Evolutionary conservation across 1,139 yeast genomes (phyloP), one percentile per base, ranked within the genome.

Genomic region (Taiozyma sp.): DNA sequence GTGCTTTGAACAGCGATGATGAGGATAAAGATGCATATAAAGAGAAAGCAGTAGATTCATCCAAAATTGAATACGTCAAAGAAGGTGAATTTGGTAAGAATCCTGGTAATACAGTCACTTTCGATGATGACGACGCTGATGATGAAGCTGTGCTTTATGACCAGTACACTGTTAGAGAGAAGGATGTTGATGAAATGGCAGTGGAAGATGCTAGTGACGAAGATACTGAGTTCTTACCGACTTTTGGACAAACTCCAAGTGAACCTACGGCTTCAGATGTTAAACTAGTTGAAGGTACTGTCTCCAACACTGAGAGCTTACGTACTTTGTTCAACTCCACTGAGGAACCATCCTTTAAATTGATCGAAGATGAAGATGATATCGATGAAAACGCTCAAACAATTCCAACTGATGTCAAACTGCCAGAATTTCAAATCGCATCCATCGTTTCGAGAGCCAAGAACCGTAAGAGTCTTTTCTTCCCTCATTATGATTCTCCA

Each of bases 401-500:
- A 7, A 56, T 50, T 11, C 55, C 57, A 5, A 56, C 55, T 21
- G 59, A 59, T 46, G 46, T 59, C 22, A 49, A 53, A 34, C 45
- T 50, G 11, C 54, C 57, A 9, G 50, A 48, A 47, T 43, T 50
- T 44, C 50, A 50, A 37, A 53, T 57, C n/a, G 49, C 54, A 21
- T 49, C 57, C 14, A 51, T 52, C 16, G 50, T 47, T n/a, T 47
- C 59, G 13, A 53, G 44, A 48, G 30, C 54, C 8, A 61, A 57
- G 41, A 62, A 62, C 39, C 58, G 59, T n/a, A 61, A 71, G 47
- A 91, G 93, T 0, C 72, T 91, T 35, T 91, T 91, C 67, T 91
- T 95, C 77, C 71, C 84, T 3, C 97, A 91, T 64, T 72, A 75
- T 13, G 87, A 86, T 32, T 90, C 97, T 0, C 97, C 97, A 0